Evolutionary conservation across 2,329 filamentous ascomycete genomes (phyloP).

Genomic region (Apiospora aurea): DNA sequence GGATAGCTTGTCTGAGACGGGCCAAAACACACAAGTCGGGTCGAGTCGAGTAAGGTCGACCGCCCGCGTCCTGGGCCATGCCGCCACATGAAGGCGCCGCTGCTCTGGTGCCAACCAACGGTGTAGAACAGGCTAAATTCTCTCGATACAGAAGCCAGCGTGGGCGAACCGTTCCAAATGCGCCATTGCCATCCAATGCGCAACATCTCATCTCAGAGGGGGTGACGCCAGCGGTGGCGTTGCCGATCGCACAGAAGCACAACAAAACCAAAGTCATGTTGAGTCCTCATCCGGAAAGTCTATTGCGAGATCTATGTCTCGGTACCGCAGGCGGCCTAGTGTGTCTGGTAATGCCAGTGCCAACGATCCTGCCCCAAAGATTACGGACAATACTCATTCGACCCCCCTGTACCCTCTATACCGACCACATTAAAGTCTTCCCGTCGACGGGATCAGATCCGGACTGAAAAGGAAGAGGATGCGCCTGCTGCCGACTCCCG

Average conservation of each 20-base stretch:
- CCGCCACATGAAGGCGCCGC: constrained; percentile 25
- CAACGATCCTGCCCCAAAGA: constrained; percentile 38
- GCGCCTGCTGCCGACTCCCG: constrained; percentile 27
- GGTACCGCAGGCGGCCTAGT: constrained; percentile 41
- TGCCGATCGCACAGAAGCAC: constrained; percentile 28
- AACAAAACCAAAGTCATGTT: constrained; percentile 23
- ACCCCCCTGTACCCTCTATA: constrained; percentile 42
- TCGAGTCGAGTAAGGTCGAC: constrained; percentile 15
- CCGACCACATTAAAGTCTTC: constrained; percentile 35
- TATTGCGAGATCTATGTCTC: constrained; percentile 45
- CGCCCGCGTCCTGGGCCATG: constrained; percentile 12
- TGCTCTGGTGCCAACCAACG: constrained; percentile 22
- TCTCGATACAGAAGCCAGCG: constrained; percentile 45
- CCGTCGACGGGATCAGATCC: constrained; percentile 28
- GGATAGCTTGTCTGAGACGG: constrained; percentile 14
- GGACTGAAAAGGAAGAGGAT: constrained; percentile 33
- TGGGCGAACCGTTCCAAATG: constrained; percentile 41
- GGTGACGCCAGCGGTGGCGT: constrained; percentile 28
- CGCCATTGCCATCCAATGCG: constrained; percentile 32
- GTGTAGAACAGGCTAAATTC: constrained; percentile 35
- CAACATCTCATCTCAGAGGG: constrained; percentile 31
- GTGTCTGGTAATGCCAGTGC: constrained; percentile 37
- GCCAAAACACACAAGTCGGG: not conserved
- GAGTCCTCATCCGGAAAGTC: constrained; percentile 34
- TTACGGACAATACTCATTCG: constrained; percentile 28